Evolutionary conservation across 1,139 yeast species (phyloP).

Genomic region (Blastobotrys raffinosifermentans): DNA sequence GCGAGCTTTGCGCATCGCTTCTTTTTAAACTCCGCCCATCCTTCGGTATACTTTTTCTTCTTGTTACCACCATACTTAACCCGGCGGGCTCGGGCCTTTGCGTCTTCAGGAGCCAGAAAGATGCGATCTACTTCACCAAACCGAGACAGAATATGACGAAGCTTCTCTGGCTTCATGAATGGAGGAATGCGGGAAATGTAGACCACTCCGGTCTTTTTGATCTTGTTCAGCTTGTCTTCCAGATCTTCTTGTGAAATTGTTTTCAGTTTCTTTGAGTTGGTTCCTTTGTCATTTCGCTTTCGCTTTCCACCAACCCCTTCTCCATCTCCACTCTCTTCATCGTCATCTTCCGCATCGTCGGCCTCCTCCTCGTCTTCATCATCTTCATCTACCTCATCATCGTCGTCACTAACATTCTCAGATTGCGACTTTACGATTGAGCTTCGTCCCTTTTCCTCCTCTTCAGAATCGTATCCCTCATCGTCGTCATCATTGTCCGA

Average conservation of each 20-base stretch:
- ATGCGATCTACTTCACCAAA: slow-evolving; percentile 86
- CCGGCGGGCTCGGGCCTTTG: slow-evolving; percentile 55
- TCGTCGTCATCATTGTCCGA: slow-evolving; percentile 9
- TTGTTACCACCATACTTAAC: slow-evolving; percentile 92
- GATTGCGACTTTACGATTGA: slow-evolving; percentile 10
- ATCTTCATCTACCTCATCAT: slow-evolving; percentile 8
- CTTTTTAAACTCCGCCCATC: slow-evolving; percentile 90
- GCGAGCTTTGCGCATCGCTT: slow-evolving; percentile 87
- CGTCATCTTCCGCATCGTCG: slow-evolving; percentile 11
- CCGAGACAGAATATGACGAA: slow-evolving; percentile 69
- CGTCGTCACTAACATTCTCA: slow-evolving; percentile 5
- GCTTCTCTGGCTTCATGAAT: slow-evolving; percentile 90
- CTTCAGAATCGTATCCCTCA: slow-evolving; percentile 5
- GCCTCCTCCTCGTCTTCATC: slow-evolving; percentile 10
- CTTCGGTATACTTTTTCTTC: slow-evolving; percentile 82
- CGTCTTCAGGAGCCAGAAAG: slow-evolving; percentile 82
- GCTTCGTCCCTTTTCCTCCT: slow-evolving; percentile 9
- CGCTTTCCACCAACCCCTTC: background rate
- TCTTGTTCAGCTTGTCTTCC: slow-evolving; percentile 33
- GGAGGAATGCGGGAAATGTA: slow-evolving; percentile 91
- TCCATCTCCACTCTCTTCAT: slow-evolving; percentile 14
- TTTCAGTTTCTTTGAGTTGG: slow-evolving; percentile 21
- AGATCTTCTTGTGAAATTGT: slow-evolving; percentile 29
- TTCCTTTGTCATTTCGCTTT: slow-evolving; percentile 4
- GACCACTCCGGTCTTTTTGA: slow-evolving; percentile 80